Conservation (phyloP, 441 rosid genomes). For the Breynia disticha region DNA sequence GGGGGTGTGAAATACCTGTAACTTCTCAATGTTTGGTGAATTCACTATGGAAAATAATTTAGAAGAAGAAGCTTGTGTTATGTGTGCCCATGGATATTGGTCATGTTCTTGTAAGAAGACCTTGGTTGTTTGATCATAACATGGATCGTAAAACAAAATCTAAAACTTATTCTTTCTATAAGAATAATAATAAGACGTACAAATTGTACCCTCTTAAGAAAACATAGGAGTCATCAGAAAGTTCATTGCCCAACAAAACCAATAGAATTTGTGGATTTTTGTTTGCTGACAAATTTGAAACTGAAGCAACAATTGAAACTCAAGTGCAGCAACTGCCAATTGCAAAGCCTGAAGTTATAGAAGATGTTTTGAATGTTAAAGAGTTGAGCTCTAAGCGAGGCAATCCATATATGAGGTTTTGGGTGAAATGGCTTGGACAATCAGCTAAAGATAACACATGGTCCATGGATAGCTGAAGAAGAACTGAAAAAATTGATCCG, state of each 20-base stretch:
- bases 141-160: background rate
- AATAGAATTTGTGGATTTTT: background rate
- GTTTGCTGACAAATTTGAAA: background rate
- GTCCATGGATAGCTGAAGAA: background rate
- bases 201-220: background rate
- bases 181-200: background rate
- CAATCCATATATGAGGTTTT: background rate
- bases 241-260: background rate
- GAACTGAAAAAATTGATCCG: background rate
- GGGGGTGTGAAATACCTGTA: no score
- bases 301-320: background rate
- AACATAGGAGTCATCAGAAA: no score
- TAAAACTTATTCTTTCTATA: background rate
- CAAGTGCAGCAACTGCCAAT: background rate
- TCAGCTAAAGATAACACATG: background rate
- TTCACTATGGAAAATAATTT: no score
- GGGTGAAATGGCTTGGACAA: background rate
- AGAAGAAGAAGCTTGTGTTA: no score
- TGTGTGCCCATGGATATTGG: background rate
- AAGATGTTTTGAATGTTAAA: conserved; percentile 4
- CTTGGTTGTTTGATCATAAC: background rate
- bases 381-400: background rate
- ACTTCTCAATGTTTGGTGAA: no score
- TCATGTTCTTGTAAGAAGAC: background rate
- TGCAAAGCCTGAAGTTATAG: background rate